A percentile compares a stretch with the other conserved stretches of the same genome.
These are phyloP conservation scores for Aegilops sharonensis DNA, from an alignment of 176 grass and related monocot genomes.

Conservation along the genomic window DNA sequence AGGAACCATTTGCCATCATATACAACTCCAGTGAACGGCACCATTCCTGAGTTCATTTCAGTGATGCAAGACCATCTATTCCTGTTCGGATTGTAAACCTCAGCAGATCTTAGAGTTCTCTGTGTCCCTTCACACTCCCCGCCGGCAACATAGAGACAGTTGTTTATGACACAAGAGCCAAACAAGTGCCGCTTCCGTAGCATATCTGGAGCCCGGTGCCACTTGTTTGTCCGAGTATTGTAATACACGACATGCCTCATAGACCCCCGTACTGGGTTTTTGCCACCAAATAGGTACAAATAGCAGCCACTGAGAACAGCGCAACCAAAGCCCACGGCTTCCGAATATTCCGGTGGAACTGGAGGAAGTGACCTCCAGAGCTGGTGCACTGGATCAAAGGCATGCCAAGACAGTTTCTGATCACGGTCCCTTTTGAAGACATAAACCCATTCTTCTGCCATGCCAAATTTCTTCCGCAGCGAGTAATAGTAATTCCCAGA, in stretches of 20 bases:
- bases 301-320: conserved; percentile 86
- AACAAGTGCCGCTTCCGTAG: conserved; percentile 82
- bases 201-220: conserved; percentile 92
- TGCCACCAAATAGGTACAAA: conserved; percentile 91
- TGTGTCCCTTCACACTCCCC: conserved; percentile 87
- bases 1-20: conserved; percentile 90
- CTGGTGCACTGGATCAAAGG: conserved; percentile 81
- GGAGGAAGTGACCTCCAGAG: conserved; percentile 86
- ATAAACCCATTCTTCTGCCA: conserved; percentile 92
- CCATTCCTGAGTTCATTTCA: conserved; percentile 86
- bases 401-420: conserved; percentile 83
- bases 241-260: conserved; percentile 93
- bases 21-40: conserved; percentile 85
- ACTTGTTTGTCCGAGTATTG: conserved; percentile 90
- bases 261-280: conserved; percentile 68
- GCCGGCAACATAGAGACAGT: conserved; percentile 88
- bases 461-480: conserved; percentile 67
- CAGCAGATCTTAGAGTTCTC: conserved; percentile 74
- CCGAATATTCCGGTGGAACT: conserved; percentile 72
- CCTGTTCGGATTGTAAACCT: conserved; percentile 80
- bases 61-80: conserved; percentile 77
- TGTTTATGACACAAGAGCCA: conserved; percentile 86
- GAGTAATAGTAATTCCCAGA: conserved; percentile 92
- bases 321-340: conserved; percentile 79
- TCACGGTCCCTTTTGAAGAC: conserved; percentile 85